Base-by-base conservation (phyloP, 495 filamentous ascomycete genomes). In the Neurospora sp. region DNA sequence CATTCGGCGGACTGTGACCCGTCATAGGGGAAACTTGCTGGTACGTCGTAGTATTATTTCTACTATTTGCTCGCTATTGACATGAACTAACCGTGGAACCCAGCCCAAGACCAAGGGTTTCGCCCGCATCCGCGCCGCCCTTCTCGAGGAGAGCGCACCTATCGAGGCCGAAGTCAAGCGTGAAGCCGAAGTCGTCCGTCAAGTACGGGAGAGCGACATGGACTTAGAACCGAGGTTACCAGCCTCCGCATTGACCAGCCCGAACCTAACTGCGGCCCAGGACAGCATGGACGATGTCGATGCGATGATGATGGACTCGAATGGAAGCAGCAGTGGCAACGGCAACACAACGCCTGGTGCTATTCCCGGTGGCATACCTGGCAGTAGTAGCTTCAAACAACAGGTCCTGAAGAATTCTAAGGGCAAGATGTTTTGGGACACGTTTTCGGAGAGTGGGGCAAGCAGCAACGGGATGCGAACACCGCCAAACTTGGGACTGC, bases 21-120 rank as follows among this genome's bases (percentile, higher is more conserved):
- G 96, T 39, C 54, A 66, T 66, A 86, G 95, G 72, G 91, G 95
- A 4, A 98, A 94, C 80, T 84, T 99, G 76, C 82, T 99, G 82
- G 94, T 94, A 87, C 78, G 90, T 82, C 40, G 48, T 72, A 15
- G 21, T n/a, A 7, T 4, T 21, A 2, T 69, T 19, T 8, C 10
- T 45, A 3, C 73, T 19, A 11, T 24, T 62, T 74, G 45, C 31
- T 69, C 10, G 72, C 59, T 70, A 59, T 54, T 72, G 31, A 28
- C 39, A 24, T 24, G 71, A 70, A n/a, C 73, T 73, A 39, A 77
- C 70, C 36, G 45, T 54, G 48, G 15, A 9, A 66, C 71, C 48
- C 66, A 86, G 92, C 96, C 96, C 19, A 99, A 99, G 84, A 93
- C 94, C 0, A 97, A 97, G 83, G 92, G 89, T 0, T 98, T 98